These are phyloP conservation scores for Aspergillus panamensis DNA, from an alignment of 495 filamentous ascomycete genomes.

Conservation along the genomic window DNA sequence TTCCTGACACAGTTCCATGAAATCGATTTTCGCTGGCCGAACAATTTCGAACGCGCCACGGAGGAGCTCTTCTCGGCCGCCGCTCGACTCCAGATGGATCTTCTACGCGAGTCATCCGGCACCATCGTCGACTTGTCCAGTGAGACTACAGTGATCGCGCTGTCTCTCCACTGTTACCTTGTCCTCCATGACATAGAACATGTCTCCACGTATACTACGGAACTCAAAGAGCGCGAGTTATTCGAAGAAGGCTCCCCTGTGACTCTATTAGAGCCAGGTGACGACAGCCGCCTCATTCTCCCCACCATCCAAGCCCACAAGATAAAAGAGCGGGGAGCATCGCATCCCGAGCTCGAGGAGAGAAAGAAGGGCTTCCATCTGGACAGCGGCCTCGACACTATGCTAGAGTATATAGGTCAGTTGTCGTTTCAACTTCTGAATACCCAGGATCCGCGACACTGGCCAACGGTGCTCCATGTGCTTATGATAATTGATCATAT, in stretches of 20 bases:
- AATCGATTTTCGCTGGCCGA: neutral
- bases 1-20: neutral
- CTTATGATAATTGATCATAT: neutral
- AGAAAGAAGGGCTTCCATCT: neutral
- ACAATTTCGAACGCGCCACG: neutral
- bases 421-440: neutral
- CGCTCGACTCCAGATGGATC: neutral
- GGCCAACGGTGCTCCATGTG: constrained; percentile 7
- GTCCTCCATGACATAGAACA: neutral
- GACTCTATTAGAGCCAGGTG: neutral
- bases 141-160: neutral
- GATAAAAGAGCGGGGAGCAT: neutral
- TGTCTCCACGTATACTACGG: neutral
- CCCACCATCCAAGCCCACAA: neutral
- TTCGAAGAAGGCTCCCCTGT: neutral
- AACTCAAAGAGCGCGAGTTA: neutral
- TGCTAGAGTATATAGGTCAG: neutral
- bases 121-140: neutral
- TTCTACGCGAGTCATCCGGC: neutral
- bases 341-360: neutral
- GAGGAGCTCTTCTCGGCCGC: neutral
- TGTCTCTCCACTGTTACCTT: neutral
- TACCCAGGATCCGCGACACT: neutral
- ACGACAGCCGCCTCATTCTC: neutral
- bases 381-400: neutral